A percentile compares a stretch with the other conserved stretches of the same genome.
phyloP scores from a whole-genome alignment of 2,329 filamentous ascomycete species.

The Xylaria sp. region DNA sequence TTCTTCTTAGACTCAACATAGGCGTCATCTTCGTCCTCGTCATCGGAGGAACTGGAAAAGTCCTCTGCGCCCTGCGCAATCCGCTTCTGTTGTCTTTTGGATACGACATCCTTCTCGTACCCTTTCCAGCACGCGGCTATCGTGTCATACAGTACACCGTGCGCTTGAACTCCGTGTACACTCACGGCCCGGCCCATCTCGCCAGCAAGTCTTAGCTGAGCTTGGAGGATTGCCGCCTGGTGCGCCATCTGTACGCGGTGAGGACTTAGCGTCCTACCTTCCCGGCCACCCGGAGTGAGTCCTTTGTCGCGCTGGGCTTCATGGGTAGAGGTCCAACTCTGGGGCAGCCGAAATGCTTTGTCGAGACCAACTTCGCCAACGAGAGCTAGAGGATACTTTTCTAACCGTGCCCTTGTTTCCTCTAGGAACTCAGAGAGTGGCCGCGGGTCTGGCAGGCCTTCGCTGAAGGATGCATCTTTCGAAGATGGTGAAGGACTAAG shows the following conservation, averaged over 20 bases:
- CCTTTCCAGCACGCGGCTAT: constrained; percentile 71
- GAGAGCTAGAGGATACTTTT: constrained; percentile 63
- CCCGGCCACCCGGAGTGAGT: constrained; percentile 70
- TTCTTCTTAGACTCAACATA: constrained; percentile 15
- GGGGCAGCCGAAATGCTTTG: constrained; percentile 74
- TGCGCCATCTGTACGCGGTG: constrained; percentile 70
- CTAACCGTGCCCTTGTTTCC: constrained; percentile 58
- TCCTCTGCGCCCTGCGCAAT: constrained; percentile 53
- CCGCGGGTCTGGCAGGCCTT: constrained; percentile 60
- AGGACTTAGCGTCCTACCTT: constrained; percentile 68
- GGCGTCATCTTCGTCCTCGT: constrained; percentile 41
- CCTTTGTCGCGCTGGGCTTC: constrained; percentile 46
- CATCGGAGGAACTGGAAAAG: constrained; percentile 44
- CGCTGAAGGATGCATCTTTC: constrained; percentile 47
- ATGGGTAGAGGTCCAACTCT: constrained; percentile 51
- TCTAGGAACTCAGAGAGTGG: constrained; percentile 61
- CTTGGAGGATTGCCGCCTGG: constrained; percentile 66
- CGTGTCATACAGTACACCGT: constrained; percentile 69
- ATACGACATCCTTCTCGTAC: constrained; percentile 63
- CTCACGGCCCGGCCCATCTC: constrained; percentile 67
- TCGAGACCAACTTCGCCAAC: constrained; percentile 80
- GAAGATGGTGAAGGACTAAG: constrained; percentile 57
- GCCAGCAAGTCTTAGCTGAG: constrained; percentile 73
- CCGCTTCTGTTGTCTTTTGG: constrained; percentile 59
- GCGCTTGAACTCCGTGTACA: constrained; percentile 75